Evolutionary conservation across 306 rosid species (phyloP).

Genomic region (Ammopiptanthus mongolicus): DNA sequence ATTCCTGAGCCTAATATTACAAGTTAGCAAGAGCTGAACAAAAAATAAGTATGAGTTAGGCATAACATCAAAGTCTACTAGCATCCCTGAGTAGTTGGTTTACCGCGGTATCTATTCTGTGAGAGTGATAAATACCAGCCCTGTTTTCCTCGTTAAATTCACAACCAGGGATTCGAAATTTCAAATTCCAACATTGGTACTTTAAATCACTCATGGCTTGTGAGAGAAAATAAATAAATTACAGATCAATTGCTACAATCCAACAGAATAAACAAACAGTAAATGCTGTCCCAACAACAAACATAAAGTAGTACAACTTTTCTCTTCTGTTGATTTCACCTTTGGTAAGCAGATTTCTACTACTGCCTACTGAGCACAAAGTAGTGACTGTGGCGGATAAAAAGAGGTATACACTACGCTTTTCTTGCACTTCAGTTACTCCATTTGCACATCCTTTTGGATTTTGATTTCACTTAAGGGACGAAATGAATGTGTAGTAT

Average conservation of each 20-base stretch:
- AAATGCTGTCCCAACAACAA: constrained; percentile 27
- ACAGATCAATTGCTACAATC: neutral
- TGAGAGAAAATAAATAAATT: constrained; percentile 15
- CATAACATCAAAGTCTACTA: constrained; percentile 2
- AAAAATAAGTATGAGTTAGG: neutral
- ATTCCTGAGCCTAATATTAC: too few species aligned
- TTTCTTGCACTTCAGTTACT: constrained; percentile 15
- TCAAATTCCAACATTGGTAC: constrained; percentile 19
- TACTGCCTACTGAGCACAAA: neutral
- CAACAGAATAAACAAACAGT: constrained; percentile 12
- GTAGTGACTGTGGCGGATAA: neutral
- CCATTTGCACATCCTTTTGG: neutral
- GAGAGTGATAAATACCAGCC: constrained; percentile 20
- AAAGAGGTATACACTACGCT: neutral
- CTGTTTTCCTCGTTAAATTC: neutral
- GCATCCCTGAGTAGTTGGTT: constrained; percentile 11
- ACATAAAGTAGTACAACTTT: constrained; percentile 26
- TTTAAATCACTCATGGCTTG: constrained; percentile 31
- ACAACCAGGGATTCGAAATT: constrained; percentile 15
- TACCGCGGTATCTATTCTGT: neutral
- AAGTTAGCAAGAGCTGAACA: neutral
- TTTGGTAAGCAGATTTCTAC: constrained; percentile 20
- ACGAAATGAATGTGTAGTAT: neutral
- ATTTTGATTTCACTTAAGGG: constrained; percentile 13
- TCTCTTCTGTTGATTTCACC: constrained; percentile 17